Conservation (phyloP, 1,284 basidiomycete species). For the Pseudomicrostroma phylloplanum region DNA sequence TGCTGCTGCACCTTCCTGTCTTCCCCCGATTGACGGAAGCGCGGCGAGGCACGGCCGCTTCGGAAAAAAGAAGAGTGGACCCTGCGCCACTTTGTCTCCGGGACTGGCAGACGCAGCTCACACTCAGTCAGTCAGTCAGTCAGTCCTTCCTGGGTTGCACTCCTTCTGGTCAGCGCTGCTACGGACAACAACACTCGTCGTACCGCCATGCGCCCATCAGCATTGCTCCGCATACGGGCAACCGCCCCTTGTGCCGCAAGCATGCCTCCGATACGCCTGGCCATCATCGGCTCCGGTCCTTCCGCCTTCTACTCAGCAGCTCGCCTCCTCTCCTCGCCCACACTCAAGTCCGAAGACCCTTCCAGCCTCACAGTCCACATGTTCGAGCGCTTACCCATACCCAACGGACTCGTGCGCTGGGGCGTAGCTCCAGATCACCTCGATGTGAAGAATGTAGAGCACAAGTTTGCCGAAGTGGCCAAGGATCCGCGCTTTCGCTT, state of each 20-base stretch:
- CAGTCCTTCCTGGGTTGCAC: too few species aligned
- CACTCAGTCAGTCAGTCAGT: too few species aligned
- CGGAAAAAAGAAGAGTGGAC: too few species aligned
- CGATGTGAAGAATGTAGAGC: conserved; percentile 98
- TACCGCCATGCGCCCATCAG: too few species aligned
- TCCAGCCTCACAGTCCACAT: conserved; percentile 63
- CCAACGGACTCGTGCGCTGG: conserved; percentile 88
- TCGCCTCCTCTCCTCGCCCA: conserved; percentile 27
- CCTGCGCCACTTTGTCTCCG: too few species aligned
- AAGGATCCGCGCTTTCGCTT: conserved; percentile 52
- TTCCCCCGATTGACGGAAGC: too few species aligned
- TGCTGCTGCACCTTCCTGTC: too few species aligned
- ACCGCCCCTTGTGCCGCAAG: neutral
- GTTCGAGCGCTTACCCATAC: conserved; percentile 87
- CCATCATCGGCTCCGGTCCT: conserved; percentile 80
- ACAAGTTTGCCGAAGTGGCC: conserved; percentile 72
- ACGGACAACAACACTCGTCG: too few species aligned
- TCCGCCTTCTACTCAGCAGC: conserved; percentile 86
- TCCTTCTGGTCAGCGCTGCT: too few species aligned
- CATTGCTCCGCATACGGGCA: neutral
- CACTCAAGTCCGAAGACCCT: conserved; percentile 12
- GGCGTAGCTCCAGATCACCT: conserved; percentile 98
- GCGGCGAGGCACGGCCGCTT: too few species aligned
- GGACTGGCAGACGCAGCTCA: too few species aligned
- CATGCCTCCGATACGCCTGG: conserved; percentile 59